These are phyloP conservation scores for Starmera quercuum DNA, from an alignment of 805 yeast species.

Conservation along the genomic window DNA sequence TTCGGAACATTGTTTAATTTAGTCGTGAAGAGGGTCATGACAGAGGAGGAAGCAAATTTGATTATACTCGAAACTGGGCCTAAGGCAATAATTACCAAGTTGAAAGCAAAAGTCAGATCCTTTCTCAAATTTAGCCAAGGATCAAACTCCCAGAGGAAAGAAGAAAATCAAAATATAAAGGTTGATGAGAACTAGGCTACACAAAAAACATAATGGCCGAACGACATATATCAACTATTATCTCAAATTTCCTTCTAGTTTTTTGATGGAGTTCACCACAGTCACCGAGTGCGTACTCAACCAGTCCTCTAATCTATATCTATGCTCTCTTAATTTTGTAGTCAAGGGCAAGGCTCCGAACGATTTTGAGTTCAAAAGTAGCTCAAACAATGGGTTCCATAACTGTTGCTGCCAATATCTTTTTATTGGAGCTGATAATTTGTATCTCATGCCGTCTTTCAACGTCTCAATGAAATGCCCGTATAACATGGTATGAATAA, in stretches of 20 bases:
- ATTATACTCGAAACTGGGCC: conserved; percentile 11
- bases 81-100: too few species aligned
- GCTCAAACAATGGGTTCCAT: conserved; percentile 63
- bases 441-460: conserved; percentile 22
- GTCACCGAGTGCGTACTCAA: conserved; percentile 14
- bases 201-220: too few species aligned
- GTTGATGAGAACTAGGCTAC: too few species aligned
- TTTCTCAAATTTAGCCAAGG: too few species aligned
- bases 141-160: too few species aligned
- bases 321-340: conserved; percentile 23
- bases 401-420: conserved; percentile 69
- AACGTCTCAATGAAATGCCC: conserved; percentile 52
- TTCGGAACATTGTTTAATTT: conserved; percentile 84
- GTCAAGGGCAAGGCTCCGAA: conserved; percentile 33
- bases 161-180: too few species aligned
- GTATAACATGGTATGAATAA: conserved; percentile 65
- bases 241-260: conserved; percentile 5
- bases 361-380: conserved; percentile 51
- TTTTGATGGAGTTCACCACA: conserved; percentile 2
- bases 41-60: conserved; percentile 51
- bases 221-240: too few species aligned
- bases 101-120: too few species aligned
- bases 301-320: conserved; percentile 36
- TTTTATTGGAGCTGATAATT: conserved; percentile 42
- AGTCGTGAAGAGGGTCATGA: conserved; percentile 62